phyloP scores from a whole-genome alignment of 2,329 filamentous ascomycete genomes.

The Berkeleyomyces basicola region DNA sequence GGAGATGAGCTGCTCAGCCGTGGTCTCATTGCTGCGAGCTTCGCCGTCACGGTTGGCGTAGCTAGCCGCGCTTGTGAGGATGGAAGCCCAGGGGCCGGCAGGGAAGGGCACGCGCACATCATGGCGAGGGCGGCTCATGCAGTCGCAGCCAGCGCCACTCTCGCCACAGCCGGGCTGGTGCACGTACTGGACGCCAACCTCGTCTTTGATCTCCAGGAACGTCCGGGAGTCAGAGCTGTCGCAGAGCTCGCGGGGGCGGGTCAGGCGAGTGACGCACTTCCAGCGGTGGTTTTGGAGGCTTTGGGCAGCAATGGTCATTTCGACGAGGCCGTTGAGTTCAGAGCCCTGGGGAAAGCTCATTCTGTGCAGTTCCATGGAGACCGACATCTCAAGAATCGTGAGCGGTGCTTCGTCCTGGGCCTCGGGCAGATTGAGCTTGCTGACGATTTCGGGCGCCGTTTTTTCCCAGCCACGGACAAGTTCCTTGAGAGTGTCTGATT shows the following conservation, averaged over 20 bases:
- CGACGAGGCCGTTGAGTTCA: conserved; percentile 41
- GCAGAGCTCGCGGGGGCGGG: conserved; percentile 39
- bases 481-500: conserved; percentile 38
- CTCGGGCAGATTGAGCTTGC: conserved; percentile 30
- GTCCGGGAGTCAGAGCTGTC: conserved; percentile 25
- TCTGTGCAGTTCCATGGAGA: conserved; percentile 41
- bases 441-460: conserved; percentile 38
- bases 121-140: conserved; percentile 29
- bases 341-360: conserved; percentile 41
- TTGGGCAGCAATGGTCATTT: conserved; percentile 39
- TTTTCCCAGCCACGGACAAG: conserved; percentile 40
- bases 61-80: conserved; percentile 38
- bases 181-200: conserved; percentile 30
- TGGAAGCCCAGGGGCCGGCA: conserved; percentile 40
- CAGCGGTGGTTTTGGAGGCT: conserved; percentile 39
- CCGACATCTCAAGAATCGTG: conserved; percentile 45
- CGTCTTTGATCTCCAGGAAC: conserved; percentile 30
- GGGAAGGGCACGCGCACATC: conserved; percentile 41
- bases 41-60: conserved; percentile 30
- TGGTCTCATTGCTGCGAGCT: conserved; percentile 18
- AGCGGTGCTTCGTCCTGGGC: conserved; percentile 35
- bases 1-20: conserved; percentile 12
- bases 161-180: conserved; percentile 37
- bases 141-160: conserved; percentile 32
- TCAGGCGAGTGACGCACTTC: conserved; percentile 43